Percentiles rank a stretch among this genome's conserved stretches.
Evolutionary conservation across 2,329 filamentous ascomycete species (phyloP).

Genomic region (Paramyrothecium sp.): DNA sequence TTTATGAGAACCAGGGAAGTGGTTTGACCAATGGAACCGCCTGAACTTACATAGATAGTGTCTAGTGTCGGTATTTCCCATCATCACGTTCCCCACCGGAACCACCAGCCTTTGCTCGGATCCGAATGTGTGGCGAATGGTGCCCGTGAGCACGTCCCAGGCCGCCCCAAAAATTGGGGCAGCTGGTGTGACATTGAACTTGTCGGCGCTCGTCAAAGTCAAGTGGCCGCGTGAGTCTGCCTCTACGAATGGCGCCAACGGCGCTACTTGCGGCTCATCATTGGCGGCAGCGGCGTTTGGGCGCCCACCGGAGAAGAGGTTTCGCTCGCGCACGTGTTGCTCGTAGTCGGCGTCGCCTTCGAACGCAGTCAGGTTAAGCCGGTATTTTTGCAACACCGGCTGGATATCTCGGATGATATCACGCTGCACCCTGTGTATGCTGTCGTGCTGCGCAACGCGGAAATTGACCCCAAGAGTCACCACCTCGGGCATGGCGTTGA

Average conservation of each 20-base stretch:
- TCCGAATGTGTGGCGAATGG: slow-evolving; percentile 40
- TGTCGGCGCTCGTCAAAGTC: too few species aligned
- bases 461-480: slow-evolving; percentile 58
- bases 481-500: slow-evolving; percentile 65
- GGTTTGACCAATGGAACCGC: slow-evolving; percentile 3
- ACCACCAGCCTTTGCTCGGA: slow-evolving; percentile 42
- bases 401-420: slow-evolving; percentile 3
- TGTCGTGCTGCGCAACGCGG: slow-evolving; percentile 56
- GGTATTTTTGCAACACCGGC: slow-evolving; percentile 39
- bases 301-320: too few species aligned
- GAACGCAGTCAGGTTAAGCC: slow-evolving; percentile 49
- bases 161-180: slow-evolving; percentile 47
- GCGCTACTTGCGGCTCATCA: slow-evolving; percentile 33
- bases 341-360: slow-evolving; percentile 3
- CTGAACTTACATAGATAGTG: slow-evolving; percentile 33
- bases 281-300: slow-evolving; percentile 3
- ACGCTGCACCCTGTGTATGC: slow-evolving; percentile 8
- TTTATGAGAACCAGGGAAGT: too few species aligned
- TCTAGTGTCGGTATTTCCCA: slow-evolving; percentile 40
- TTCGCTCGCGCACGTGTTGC: too few species aligned
- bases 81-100: slow-evolving; percentile 46
- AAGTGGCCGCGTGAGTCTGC: too few species aligned
- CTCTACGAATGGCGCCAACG: too few species aligned
- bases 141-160: slow-evolving; percentile 51
- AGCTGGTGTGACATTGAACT: slow-evolving; percentile 22